Evolutionary conservation across 202 grass and related monocot genomes (phyloP).

Genomic region (Saccharum hybrid): DNA sequence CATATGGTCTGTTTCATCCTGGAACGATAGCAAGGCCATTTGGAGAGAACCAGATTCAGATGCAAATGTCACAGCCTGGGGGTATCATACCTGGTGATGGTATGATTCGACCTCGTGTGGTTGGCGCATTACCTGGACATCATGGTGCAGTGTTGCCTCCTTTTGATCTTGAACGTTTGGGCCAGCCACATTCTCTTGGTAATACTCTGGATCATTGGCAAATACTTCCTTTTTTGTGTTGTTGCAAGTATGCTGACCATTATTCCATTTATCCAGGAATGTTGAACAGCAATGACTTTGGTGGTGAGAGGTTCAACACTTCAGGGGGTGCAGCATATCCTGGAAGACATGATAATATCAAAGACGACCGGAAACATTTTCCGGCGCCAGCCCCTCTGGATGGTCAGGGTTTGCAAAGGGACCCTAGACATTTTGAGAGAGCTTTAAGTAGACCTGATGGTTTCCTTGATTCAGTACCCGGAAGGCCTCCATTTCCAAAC

Average conservation of each 20-base stretch:
- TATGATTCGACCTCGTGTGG: constrained; percentile 49
- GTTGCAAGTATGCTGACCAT: constrained; percentile 34
- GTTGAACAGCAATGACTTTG: constrained; percentile 50
- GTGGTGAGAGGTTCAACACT: constrained; percentile 47
- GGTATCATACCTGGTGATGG: constrained; percentile 48
- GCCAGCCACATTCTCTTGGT: constrained; percentile 43
- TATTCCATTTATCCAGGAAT: constrained; percentile 46
- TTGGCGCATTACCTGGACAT: constrained; percentile 48
- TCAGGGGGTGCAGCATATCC: constrained; percentile 56
- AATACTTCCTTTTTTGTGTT: constrained; percentile 32
- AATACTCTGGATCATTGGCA: constrained; percentile 48
- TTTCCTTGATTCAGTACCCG: constrained; percentile 46
- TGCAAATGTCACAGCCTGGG: constrained; percentile 47
- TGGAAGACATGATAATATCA: constrained; percentile 55
- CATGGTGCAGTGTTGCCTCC: constrained; percentile 54
- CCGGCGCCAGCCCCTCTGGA: constrained; percentile 53
- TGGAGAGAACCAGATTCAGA: constrained; percentile 54
- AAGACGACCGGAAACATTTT: constrained; percentile 68
- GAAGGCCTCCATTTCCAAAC: constrained; percentile 56
- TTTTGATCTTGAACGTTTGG: constrained; percentile 60
- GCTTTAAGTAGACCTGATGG: constrained; percentile 46
- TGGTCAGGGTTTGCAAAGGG: constrained; percentile 48
- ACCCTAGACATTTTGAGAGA: constrained; percentile 46
- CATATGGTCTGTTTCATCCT: constrained; percentile 50
- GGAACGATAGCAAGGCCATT: constrained; percentile 50